A percentile compares a stretch with the other conserved stretches of the same genome.
phyloP scores from a whole-genome alignment of 495 filamentous ascomycete genomes.

The Pyronema domesticum region DNA sequence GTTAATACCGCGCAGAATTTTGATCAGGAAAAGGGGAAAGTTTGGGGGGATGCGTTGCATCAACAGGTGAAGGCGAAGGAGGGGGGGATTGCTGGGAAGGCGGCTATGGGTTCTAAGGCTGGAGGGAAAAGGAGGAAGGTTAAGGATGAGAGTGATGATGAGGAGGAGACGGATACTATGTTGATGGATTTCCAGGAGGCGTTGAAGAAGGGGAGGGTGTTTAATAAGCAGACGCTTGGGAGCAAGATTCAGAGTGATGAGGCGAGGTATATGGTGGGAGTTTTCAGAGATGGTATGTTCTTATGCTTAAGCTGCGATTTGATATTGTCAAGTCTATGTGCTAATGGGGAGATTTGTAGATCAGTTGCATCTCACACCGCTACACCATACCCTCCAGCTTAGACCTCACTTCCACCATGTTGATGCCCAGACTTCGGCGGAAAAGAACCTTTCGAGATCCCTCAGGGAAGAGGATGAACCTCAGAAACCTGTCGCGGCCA shows the following conservation, averaged over 20 bases:
- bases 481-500: slow-evolving; percentile 34
- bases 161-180: slow-evolving; percentile 27
- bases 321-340: slow-evolving; percentile 1
- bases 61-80: slow-evolving; percentile 27
- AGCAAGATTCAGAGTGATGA: slow-evolving; percentile 45
- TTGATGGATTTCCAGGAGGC: slow-evolving; percentile 32
- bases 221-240: slow-evolving; percentile 44
- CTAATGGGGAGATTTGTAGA: slow-evolving; percentile 26
- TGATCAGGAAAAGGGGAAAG: slow-evolving; percentile 43
- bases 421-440: slow-evolving; percentile 43
- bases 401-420: slow-evolving; percentile 59
- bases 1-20: slow-evolving; percentile 44
- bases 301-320: background rate
- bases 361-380: slow-evolving; percentile 48
- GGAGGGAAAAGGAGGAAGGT: slow-evolving; percentile 27
- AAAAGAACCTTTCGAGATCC: slow-evolving; percentile 25
- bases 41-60: slow-evolving; percentile 48
- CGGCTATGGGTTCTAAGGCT: slow-evolving; percentile 34
- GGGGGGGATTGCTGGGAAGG: slow-evolving; percentile 39
- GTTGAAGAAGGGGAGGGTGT: slow-evolving; percentile 32
- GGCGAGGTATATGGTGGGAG: slow-evolving; percentile 52
- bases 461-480: slow-evolving; percentile 29
- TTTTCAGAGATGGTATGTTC: slow-evolving; percentile 43
- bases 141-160: slow-evolving; percentile 25
- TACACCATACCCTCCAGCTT: slow-evolving; percentile 52